Base-by-base conservation (phyloP, 257 asterid species). In the Linderniella brevidens region DNA sequence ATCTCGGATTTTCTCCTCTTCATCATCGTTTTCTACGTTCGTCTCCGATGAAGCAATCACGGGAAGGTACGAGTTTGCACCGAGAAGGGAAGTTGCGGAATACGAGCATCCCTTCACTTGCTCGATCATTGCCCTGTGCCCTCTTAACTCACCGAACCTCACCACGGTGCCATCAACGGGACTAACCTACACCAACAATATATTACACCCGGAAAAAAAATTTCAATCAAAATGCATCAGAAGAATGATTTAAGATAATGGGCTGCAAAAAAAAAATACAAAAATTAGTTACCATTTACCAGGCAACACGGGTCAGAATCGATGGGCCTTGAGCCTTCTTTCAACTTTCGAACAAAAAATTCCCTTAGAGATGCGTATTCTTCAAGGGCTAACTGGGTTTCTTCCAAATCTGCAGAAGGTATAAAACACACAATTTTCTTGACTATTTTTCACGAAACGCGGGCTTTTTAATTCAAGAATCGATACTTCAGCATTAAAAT, bases 51-150 rank as follows among this genome's bases (percentile, higher is more conserved):
- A 58, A 61, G 73, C 58, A 48, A 56, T 56, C 76, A 64, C 58
- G 1, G 94, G 80, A 62, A 69, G 83, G 66, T 61, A 60, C 32
- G 81, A 69, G 69, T 60, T 76, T 58, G 77, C 73, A 35, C 98
- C 98, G 58, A 88, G 83, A 55, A 88, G 92, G 10, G 84, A 71
- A 73, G 77, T 68, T 56, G 79, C 93, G 37, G 94, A 74, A 68
- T 84, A 88, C 45, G 95, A 74, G 59, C 70, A 88, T 46, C 98
- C 95, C 65, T 88, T 88, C 29, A 88, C 94, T 80, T 88, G 98
- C 62, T 88, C 95, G 64, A 88, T 84, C 95, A 88, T 83, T 17
- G 74, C 82, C 55, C 95, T 84, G 42, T 79, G 61, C 58, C 88
- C 92, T 57, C 64, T 74, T 68, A 88, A 70, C 78, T 80, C 85